Base-by-base conservation (phyloP, 768 basidiomycete genomes). In the Russula emetica region DNA sequence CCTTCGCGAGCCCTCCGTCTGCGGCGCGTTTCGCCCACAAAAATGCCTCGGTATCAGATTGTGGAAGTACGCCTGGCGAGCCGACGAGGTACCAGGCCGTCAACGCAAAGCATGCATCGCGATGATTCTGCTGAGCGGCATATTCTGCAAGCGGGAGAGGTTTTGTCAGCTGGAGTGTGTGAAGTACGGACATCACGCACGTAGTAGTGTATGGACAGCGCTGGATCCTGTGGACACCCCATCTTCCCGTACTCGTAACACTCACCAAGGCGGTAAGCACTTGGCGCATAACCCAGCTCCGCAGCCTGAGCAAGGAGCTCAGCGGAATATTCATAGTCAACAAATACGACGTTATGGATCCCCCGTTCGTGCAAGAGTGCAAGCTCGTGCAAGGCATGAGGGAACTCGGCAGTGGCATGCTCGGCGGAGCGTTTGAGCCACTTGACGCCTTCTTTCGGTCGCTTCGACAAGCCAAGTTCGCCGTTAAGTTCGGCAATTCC, bases 11-110 rank as follows among this genome's bases (percentile, higher is more conserved):
- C 0, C 94, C 96, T 13, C 82, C 85, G 34, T 98, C 95, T 20
- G 94, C 95, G 26, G 97, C 94, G 71, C 87, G 94, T 76, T 91
- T 91, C 6, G 97, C 93, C 97, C 97, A 99, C 3, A 99, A 78
- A 76, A 86, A 98, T 13, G 97, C 97, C 72, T 99, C 97, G 0
- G 96, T 98, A 73, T 99, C 97, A 0, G 94, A 97, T 72, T 99
- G 97, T 0, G 97, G 96, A 18, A 99, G 83, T 2, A 99, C 94
- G 26, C 97, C 96, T 0, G 95, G 92, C 10, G 95, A 98, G 53
- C 97, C 97, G 64, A 98, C 96, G 67, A 99, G 87, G 72, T 99
- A 99, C 96, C 96, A 99, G 8, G 97, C 95, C 20, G 97, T 98
- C 47, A 99, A 80, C 1, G 97, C 96, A 71, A 98, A 98, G 73